Base-by-base conservation (phyloP, 495 filamentous ascomycete species). In the Aspergillus sclerotioniger region DNA sequence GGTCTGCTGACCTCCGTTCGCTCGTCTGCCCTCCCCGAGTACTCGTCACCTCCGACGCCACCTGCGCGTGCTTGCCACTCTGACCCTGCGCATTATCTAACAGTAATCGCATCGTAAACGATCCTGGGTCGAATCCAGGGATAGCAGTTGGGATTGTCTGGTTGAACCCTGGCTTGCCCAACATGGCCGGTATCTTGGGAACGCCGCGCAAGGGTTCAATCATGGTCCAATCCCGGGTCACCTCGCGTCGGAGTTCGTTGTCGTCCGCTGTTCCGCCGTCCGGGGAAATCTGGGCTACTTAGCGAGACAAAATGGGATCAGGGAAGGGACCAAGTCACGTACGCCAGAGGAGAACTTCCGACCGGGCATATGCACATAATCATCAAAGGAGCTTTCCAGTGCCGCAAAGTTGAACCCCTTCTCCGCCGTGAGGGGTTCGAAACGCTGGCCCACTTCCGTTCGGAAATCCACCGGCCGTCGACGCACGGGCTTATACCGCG, bases 291-390 rank as follows among this genome's bases (percentile, higher is more conserved):
- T 57, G 28, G 12, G 2, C 13, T 50, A 13, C 28, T 50, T 50
- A 50, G 47, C 47, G 17, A 31, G 20, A 13, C 2, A 29, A 32
- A 10, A n/a, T 8, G 13, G 31, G 6, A 29, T 9, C 16, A n/a
- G 8, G 12, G 28, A 20, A 25, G 19, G 10, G 15, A 16, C 46
- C 2, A 5, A 49, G 17, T 8, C 17, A 32, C 47, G 21, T 50
- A 50, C 47, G 3, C 47, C 47, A 9, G 47, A 6, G 0, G 67
- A 56, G 51, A 61, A 69, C 43, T 66, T 72, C 50, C 73, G 63
- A 8, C 76, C 74, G 3, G 74, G 71, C 72, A 79, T 72, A 15
- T 71, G 63, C 15, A 76, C 71, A 56, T 77, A 79, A 25, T 75
- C 72, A 47, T 77, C 76, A 29, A 79, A 72, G 15, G 62, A 62